Percentiles rank a stretch among this genome's conserved stretches.
These are phyloP conservation scores for Suillus americanus DNA, from an alignment of 768 basidiomycete species.

Conservation along the genomic window DNA sequence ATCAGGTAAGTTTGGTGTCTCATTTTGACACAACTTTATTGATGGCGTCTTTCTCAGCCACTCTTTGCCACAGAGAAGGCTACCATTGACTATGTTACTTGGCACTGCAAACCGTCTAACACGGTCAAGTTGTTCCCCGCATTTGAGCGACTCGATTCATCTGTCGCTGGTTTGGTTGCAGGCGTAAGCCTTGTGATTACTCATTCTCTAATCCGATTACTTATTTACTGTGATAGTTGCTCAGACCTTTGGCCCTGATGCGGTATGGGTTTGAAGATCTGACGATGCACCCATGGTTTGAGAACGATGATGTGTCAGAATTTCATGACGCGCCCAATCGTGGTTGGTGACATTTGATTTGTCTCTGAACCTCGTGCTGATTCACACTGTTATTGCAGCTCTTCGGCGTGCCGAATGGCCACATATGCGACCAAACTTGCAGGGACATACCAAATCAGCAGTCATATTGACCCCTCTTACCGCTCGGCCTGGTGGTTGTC, in stretches of 20 bases:
- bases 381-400: background rate
- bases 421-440: background rate
- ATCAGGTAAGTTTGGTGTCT: slow-evolving; percentile 19
- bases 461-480: background rate
- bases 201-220: background rate
- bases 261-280: background rate
- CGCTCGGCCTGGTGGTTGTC: background rate
- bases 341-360: slow-evolving; percentile 15
- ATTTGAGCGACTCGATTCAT: slow-evolving; percentile 22
- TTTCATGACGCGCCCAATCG: slow-evolving; percentile 19
- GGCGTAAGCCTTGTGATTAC: slow-evolving; percentile 24
- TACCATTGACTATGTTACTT: slow-evolving; percentile 22
- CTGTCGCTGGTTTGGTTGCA: slow-evolving; percentile 27
- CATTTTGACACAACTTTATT: background rate
- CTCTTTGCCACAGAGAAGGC: slow-evolving; percentile 32
- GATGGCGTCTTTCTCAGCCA: background rate
- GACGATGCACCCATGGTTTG: slow-evolving; percentile 8
- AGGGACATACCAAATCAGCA: no score
- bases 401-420: background rate
- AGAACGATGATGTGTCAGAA: slow-evolving; percentile 16
- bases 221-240: background rate
- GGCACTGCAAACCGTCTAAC: slow-evolving; percentile 10
- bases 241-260: background rate
- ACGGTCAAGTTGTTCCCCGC: slow-evolving; percentile 17
- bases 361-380: background rate